These are phyloP conservation scores for Phytopythium ostracodes DNA, from an alignment of 352 stramenopile species.

Conservation along the genomic window DNA sequence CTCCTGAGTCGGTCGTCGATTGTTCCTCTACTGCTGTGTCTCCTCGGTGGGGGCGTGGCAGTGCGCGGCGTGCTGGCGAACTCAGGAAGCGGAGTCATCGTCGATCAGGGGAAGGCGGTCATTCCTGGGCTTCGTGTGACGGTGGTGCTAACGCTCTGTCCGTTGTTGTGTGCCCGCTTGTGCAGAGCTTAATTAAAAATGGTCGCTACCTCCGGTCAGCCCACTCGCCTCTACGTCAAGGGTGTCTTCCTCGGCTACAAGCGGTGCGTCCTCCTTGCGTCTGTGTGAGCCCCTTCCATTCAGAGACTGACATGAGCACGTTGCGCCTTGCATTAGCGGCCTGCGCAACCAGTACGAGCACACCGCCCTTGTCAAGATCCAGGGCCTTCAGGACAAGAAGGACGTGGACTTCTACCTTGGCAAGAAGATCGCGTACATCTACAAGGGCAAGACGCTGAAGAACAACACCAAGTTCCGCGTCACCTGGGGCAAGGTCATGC, in stretches of 20 bases:
- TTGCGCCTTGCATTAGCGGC: slow-evolving; percentile 35
- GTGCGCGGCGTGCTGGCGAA: not conserved
- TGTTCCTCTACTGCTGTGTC: too few relatives aligned
- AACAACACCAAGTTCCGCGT: slow-evolving; percentile 98
- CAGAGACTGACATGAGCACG: not conserved
- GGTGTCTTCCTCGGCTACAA: slow-evolving; percentile 99
- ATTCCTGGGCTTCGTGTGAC: too few relatives aligned
- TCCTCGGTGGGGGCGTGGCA: too few relatives aligned
- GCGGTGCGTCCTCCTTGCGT: too few relatives aligned
- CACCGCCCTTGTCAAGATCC: slow-evolving; percentile 99
- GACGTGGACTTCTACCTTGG: slow-evolving; percentile 99
- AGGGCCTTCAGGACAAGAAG: slow-evolving; percentile 98
- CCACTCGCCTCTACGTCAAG: slow-evolving; percentile 98
- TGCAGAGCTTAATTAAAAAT: slow-evolving; percentile 83
- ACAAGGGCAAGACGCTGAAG: slow-evolving; percentile 95
- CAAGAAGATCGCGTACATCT: slow-evolving; percentile 99
- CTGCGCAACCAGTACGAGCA: slow-evolving; percentile 97
- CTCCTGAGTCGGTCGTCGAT: not conserved
- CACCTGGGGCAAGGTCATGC: slow-evolving; percentile 98
- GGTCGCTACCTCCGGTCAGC: slow-evolving; percentile 89
- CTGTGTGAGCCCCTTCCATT: too few relatives aligned
- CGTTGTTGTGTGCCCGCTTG: slow-evolving; percentile 8
- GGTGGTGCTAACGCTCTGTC: not conserved
- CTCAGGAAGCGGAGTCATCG: not conserved
- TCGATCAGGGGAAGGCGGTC: not conserved